These are phyloP conservation scores for Ceratocystis huliohia DNA, from an alignment of 2,329 filamentous ascomycete species.

Conservation along the genomic window DNA sequence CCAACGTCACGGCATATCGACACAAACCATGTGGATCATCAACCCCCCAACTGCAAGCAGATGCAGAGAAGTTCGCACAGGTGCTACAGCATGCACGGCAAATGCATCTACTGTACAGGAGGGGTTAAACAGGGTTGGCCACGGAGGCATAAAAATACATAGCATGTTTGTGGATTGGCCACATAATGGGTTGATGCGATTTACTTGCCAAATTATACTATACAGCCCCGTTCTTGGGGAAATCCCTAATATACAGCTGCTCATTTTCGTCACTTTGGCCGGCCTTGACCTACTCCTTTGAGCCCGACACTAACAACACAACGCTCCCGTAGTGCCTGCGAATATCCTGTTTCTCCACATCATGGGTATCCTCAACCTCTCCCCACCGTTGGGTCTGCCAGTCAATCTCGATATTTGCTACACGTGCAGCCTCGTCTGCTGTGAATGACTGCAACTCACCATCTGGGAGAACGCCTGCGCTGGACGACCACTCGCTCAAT, in stretches of 20 bases:
- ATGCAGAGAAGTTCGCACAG: constrained; percentile 26
- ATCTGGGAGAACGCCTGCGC: constrained; percentile 33
- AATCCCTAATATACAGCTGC: neutral
- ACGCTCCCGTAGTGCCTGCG: constrained; percentile 79
- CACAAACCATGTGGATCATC: constrained; percentile 29
- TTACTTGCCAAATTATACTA: constrained; percentile 5
- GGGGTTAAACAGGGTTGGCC: neutral
- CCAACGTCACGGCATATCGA: constrained; percentile 43
- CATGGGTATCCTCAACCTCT: constrained; percentile 95
- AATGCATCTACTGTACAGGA: constrained; percentile 11
- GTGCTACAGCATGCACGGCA: constrained; percentile 26
- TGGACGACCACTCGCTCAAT: constrained; percentile 77
- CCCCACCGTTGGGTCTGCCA: constrained; percentile 92
- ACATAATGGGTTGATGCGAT: neutral
- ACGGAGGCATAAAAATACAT: neutral
- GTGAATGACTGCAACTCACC: constrained; percentile 45
- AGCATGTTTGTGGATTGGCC: neutral
- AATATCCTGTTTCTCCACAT: constrained; percentile 86
- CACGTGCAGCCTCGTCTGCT: constrained; percentile 67
- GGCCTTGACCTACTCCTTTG: constrained; percentile 17
- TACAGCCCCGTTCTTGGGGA: constrained; percentile 3
- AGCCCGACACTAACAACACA: constrained; percentile 63
- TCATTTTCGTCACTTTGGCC: neutral
- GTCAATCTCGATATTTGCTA: constrained; percentile 69
- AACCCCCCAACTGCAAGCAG: constrained; percentile 23